phyloP scores from a whole-genome alignment of 2,329 filamentous ascomycete genomes.

The Cercospora nicotianae region DNA sequence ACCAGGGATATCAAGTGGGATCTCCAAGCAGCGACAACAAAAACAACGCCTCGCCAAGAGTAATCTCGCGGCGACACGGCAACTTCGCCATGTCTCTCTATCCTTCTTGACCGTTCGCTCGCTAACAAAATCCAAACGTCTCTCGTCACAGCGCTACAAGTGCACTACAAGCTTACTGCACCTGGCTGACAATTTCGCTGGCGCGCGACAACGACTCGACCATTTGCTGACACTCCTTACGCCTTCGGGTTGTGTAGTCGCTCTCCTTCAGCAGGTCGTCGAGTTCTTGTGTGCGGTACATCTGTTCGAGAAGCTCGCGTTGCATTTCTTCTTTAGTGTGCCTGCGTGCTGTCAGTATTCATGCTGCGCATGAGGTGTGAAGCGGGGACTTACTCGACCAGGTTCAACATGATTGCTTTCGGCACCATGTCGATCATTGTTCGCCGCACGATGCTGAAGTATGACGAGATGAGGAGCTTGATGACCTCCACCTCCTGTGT shows the following conservation, averaged over 20 bases:
- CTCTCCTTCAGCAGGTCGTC: constrained; percentile 97
- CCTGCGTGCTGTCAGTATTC: constrained; percentile 48
- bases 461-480: constrained; percentile 93
- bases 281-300: constrained; percentile 88
- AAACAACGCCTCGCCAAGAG: neutral
- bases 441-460: constrained; percentile 96
- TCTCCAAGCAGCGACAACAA: constrained; percentile 4
- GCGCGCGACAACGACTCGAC: constrained; percentile 81
- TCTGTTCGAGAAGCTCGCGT: constrained; percentile 90
- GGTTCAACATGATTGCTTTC: constrained; percentile 96
- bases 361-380: neutral
- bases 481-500: constrained; percentile 97
- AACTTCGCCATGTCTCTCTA: neutral
- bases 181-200: constrained; percentile 90
- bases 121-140: constrained; percentile 4
- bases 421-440: constrained; percentile 99
- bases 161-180: constrained; percentile 48
- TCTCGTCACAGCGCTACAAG: neutral
- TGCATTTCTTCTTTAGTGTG: constrained; percentile 99
- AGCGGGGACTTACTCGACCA: constrained; percentile 74
- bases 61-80: neutral
- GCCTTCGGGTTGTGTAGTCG: constrained; percentile 89
- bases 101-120: constrained; percentile 1
- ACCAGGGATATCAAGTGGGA: constrained; percentile 6
- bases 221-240: constrained; percentile 99